Base-by-base conservation (phyloP, 805 yeast species). In the Zygotorulaspora sp. region DNA sequence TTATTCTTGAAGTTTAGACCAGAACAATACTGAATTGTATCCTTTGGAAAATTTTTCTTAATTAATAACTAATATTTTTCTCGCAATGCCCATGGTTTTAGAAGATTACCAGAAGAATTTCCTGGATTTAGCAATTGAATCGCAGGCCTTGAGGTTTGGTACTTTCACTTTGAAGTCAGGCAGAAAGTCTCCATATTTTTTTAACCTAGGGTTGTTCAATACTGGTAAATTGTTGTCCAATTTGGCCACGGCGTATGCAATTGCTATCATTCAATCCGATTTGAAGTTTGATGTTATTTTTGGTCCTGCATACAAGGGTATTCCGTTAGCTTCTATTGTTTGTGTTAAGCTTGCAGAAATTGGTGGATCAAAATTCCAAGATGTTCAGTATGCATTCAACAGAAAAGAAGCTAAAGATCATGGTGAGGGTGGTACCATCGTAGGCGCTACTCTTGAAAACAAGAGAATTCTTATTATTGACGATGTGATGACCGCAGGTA, bases 301-400 rank as follows among this genome's bases (percentile, higher is more conserved):
- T 57, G 98, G 98, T 6, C 98, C 98, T 8, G 98, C 98, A 19
- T 90, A 90, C 67, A 92, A 92, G 67, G 98, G 98, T 13, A 90
- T 90, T 52, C 95, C 98, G 15, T 72, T 90, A 40, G 95, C 95
- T 36, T 95, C 97, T 4, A 75, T 90, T 45, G 87, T 96, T 11
- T 87, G 84, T 42, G 90, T 92, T 41, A 90, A 92, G 63, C 72
- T 92, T 44, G 92, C 90, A 24, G 97, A 92, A 66, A 70, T 88
- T 49, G 92, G 86, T 42, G 86, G 87, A n/a, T 77, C 75, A 40
- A 80, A 81, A 56, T 88, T 77, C 57, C 78, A 76, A 35, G 62
- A 77, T 43, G 68, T 86, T 33, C 87, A 86, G 31, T 92, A 89
- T 62, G 79, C 97, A n/a, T 90, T 87, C 72, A 90, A 90, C 72